These are phyloP conservation scores for Fusarium tricinctum DNA, from an alignment of 2,329 filamentous ascomycete species.

Conservation along the genomic window DNA sequence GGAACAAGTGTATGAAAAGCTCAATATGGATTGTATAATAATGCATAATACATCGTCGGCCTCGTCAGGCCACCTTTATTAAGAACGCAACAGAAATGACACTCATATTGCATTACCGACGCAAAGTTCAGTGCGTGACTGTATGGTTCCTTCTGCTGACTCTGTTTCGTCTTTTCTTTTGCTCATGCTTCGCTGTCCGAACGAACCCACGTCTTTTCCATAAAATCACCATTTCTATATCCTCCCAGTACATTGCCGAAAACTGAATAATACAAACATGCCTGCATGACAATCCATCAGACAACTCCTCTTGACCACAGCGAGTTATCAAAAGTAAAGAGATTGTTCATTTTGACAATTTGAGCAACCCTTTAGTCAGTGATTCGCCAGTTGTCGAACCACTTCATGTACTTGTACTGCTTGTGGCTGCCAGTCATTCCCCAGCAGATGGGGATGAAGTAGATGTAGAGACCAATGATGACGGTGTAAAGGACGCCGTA, in stretches of 20 bases:
- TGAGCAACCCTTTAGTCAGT: conserved; percentile 65
- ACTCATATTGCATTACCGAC: conserved; percentile 51
- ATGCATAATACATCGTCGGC: conserved; percentile 52
- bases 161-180: conserved; percentile 45
- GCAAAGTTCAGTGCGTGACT: conserved; percentile 44
- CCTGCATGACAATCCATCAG: conserved; percentile 26
- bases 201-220: conserved; percentile 37
- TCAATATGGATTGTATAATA: conserved; percentile 52
- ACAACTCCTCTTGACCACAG: conserved; percentile 33
- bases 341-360: conserved; percentile 19
- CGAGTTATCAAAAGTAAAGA: conserved; percentile 26
- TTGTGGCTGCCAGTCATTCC: conserved; percentile 90
- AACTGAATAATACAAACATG: conserved; percentile 34
- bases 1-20: conserved; percentile 47
- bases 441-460: conserved; percentile 95
- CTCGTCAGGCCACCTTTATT: conserved; percentile 38
- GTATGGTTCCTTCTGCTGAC: conserved; percentile 39
- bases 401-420: conserved; percentile 93
- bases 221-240: conserved; percentile 45
- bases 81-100: conserved; percentile 38
- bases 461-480: conserved; percentile 85
- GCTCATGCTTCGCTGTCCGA: conserved; percentile 42
- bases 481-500: conserved; percentile 81
- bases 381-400: conserved; percentile 90
- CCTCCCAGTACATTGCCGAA: conserved; percentile 34